Conservation (phyloP, 805 yeast species). For the Millerago galiae region DNA sequence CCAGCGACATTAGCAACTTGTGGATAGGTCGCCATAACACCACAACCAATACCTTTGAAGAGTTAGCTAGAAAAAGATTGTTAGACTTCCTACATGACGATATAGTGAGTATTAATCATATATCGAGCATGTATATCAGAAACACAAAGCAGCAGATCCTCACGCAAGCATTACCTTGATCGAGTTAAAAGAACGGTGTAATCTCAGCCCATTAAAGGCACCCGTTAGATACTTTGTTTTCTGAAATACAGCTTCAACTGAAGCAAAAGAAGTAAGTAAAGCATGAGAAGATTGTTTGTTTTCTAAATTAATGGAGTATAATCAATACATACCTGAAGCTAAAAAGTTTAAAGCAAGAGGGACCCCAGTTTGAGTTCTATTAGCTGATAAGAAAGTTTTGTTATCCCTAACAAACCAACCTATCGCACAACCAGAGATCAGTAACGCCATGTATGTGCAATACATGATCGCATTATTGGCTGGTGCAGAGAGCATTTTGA, state of each 20-base stretch:
- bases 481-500: slow-evolving; percentile 34
- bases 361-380: slow-evolving; percentile 72
- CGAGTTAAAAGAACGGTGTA: slow-evolving; percentile 69
- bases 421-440: slow-evolving; percentile 46
- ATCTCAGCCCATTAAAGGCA: slow-evolving; percentile 52
- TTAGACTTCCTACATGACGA: background rate
- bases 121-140: slow-evolving; percentile 3
- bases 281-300: background rate
- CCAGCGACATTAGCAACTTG: slow-evolving; percentile 84
- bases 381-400: slow-evolving; percentile 62
- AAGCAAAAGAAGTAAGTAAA: background rate
- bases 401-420: slow-evolving; percentile 54
- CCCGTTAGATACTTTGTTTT: slow-evolving; percentile 14
- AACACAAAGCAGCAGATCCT: slow-evolving; percentile 35
- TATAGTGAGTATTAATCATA: background rate
- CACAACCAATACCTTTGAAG: slow-evolving; percentile 82
- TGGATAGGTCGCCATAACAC: slow-evolving; percentile 78
- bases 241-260: slow-evolving; percentile 4
- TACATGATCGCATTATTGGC: slow-evolving; percentile 63
- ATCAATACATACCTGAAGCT: slow-evolving; percentile 71
- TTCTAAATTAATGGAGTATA: background rate
- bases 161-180: slow-evolving; percentile 81
- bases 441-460: slow-evolving; percentile 48
- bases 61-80: slow-evolving; percentile 6
- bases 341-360: slow-evolving; percentile 85